Conservation (phyloP, 1,139 yeast genomes). For the Sugiyamaella novakii region DNA sequence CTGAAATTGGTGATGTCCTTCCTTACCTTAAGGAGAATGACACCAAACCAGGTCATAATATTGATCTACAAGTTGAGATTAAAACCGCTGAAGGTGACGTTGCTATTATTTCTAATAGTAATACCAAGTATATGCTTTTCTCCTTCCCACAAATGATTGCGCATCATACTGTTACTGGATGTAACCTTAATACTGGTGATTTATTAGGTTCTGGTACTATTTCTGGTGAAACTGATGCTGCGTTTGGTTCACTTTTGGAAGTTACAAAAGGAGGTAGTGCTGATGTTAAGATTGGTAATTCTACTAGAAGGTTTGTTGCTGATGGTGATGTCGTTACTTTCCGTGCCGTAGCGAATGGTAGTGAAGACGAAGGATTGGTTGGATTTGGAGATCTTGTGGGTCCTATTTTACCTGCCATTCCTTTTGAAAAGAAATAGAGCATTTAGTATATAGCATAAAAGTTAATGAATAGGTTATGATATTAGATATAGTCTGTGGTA, state of each 20-base stretch:
- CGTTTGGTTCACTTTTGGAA: slow-evolving; percentile 34
- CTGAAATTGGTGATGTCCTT: slow-evolving; percentile 23
- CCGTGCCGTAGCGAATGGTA: slow-evolving; percentile 25
- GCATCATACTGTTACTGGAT: slow-evolving; percentile 37
- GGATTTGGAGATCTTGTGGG: slow-evolving; percentile 34
- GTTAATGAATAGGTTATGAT: background rate
- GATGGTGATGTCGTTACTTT: slow-evolving; percentile 34
- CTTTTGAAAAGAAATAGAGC: slow-evolving; percentile 2
- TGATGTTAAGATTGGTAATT: slow-evolving; percentile 24
- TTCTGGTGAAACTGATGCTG: slow-evolving; percentile 26
- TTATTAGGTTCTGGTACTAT: slow-evolving; percentile 38
- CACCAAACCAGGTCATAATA: slow-evolving; percentile 27
- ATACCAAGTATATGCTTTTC: slow-evolving; percentile 30
- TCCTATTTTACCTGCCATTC: slow-evolving; percentile 44
- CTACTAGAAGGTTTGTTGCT: slow-evolving; percentile 27
- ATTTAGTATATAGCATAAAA: background rate
- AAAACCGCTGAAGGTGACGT: slow-evolving; percentile 23
- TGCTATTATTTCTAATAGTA: slow-evolving; percentile 23
- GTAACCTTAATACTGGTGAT: slow-evolving; percentile 35
- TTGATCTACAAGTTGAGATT: slow-evolving; percentile 27
- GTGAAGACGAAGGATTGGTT: slow-evolving; percentile 22
- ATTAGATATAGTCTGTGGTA: no score
- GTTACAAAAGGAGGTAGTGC: slow-evolving; percentile 30
- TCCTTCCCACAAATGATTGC: slow-evolving; percentile 38
- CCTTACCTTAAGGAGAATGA: slow-evolving; percentile 29